phyloP scores from a whole-genome alignment of 1,284 basidiomycete genomes.

The Puccinia coronata region DNA sequence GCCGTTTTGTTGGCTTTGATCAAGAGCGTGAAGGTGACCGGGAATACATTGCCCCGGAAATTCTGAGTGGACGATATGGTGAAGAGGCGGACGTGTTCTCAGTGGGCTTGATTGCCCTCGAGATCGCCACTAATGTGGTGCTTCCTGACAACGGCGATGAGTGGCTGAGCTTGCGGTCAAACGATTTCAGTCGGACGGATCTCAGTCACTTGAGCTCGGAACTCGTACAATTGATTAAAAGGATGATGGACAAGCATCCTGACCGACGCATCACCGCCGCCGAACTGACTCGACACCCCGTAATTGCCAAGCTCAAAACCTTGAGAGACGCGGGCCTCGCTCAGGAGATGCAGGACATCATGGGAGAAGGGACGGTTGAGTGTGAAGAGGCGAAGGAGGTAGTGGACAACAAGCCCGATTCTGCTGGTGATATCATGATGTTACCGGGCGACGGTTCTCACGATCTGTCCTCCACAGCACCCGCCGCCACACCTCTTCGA shows the following conservation, averaged over 20 bases:
- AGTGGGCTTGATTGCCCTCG: slow-evolving; percentile 94
- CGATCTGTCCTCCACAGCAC: background rate
- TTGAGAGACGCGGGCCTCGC: slow-evolving; percentile 17
- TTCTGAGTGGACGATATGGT: slow-evolving; percentile 85
- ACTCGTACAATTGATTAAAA: slow-evolving; percentile 65
- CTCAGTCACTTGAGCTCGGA: slow-evolving; percentile 70
- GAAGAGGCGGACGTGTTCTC: slow-evolving; percentile 95
- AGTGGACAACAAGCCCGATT: background rate
- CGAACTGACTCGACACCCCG: slow-evolving; percentile 32
- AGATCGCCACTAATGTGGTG: slow-evolving; percentile 91
- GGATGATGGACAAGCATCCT: slow-evolving; percentile 53
- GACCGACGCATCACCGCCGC: slow-evolving; percentile 50
- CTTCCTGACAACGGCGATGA: slow-evolving; percentile 93
- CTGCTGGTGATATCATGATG: slow-evolving; percentile 35
- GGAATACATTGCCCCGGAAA: slow-evolving; percentile 96
- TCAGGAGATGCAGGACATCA: slow-evolving; percentile 9
- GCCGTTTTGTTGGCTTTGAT: slow-evolving; percentile 61
- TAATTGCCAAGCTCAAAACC: slow-evolving; percentile 16
- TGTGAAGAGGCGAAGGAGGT: background rate
- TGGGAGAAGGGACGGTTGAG: background rate
- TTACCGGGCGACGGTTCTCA: background rate
- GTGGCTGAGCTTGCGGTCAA: slow-evolving; percentile 88
- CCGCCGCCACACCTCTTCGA: background rate
- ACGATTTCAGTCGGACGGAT: slow-evolving; percentile 89
- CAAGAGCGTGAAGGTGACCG: slow-evolving; percentile 97